Conservation (phyloP, 345 rosid genomes). For the Erucastrum elatum region DNA sequence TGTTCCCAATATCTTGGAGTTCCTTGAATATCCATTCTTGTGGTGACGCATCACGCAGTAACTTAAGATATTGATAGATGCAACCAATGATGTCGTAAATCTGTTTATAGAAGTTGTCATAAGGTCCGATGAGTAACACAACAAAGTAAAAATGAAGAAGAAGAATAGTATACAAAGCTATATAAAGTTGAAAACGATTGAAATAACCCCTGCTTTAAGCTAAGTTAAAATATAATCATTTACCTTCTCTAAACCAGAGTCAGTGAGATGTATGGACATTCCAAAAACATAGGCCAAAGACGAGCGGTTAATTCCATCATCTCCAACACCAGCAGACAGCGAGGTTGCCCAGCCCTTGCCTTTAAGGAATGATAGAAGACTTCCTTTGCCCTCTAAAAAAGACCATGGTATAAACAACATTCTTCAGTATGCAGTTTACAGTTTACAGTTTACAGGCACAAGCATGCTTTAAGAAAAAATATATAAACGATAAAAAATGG, state of each 20-base stretch:
- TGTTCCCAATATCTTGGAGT: constrained; percentile 88
- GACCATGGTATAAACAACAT: constrained; percentile 24
- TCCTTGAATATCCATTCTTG: constrained; percentile 99
- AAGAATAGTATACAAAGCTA: constrained; percentile 5
- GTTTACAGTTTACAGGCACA: constrained; percentile 7
- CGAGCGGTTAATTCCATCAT: constrained; percentile 85
- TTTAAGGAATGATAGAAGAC: constrained; percentile 81
- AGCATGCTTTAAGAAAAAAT: background rate
- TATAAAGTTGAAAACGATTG: constrained; percentile 13
- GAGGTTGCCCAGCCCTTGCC: constrained; percentile 85
- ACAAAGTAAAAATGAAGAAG: constrained; percentile 5
- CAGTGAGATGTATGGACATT: constrained; percentile 86
- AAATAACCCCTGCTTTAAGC: background rate
- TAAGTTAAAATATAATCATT: background rate
- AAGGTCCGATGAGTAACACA: constrained; percentile 17
- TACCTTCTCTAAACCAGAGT: constrained; percentile 92
- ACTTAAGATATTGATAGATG: constrained; percentile 84
- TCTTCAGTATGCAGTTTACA: constrained; percentile 12
- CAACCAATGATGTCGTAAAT: constrained; percentile 75
- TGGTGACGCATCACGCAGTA: constrained; percentile 67
- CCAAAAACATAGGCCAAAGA: constrained; percentile 80
- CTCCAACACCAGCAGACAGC: constrained; percentile 90
- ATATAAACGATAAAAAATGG: constrained; percentile 11
- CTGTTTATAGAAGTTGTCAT: constrained; percentile 42
- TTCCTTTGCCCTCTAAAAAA: constrained; percentile 94